Conservation (phyloP, 2,329 filamentous ascomycete species). For the Dothiorella sarmentorum region DNA sequence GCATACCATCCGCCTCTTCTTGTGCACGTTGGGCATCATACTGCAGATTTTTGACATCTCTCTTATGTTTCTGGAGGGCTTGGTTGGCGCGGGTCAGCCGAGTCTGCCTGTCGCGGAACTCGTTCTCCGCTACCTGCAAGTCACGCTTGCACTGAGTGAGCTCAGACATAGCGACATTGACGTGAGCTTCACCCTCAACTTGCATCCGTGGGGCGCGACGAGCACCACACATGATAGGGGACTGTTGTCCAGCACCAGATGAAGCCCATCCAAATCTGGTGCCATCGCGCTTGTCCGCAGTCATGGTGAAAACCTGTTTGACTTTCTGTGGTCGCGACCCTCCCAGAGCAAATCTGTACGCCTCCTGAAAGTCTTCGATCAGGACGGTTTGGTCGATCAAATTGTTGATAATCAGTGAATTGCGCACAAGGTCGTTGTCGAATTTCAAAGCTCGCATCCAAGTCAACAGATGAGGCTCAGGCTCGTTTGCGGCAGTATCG, state of each 20-base stretch:
- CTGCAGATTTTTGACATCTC: constrained; percentile 48
- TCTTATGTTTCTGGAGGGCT: constrained; percentile 50
- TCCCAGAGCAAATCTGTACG: constrained; percentile 63
- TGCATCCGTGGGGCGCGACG: constrained; percentile 65
- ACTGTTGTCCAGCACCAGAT: constrained; percentile 29
- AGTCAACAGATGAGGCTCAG: constrained; percentile 69
- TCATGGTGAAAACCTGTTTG: constrained; percentile 65
- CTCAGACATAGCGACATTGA: constrained; percentile 38
- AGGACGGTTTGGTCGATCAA: constrained; percentile 81
- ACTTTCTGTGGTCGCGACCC: constrained; percentile 63
- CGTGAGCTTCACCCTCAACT: constrained; percentile 67
- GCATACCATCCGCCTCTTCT: constrained; percentile 62
- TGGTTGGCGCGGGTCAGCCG: constrained; percentile 50
- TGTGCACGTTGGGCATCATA: constrained; percentile 58
- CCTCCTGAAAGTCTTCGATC: constrained; percentile 65
- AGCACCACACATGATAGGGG: neutral
- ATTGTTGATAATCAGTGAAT: constrained; percentile 79
- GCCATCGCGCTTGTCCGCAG: constrained; percentile 56
- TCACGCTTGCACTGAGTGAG: constrained; percentile 2
- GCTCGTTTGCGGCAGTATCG: constrained; percentile 67
- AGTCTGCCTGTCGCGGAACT: constrained; percentile 27
- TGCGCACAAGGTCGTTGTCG: constrained; percentile 72
- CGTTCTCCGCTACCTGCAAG: constrained; percentile 50
- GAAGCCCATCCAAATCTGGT: constrained; percentile 52
- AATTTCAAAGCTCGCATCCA: constrained; percentile 75